Conservation (phyloP, 2,329 filamentous ascomycete genomes). For the Graphilbum fragrans region DNA sequence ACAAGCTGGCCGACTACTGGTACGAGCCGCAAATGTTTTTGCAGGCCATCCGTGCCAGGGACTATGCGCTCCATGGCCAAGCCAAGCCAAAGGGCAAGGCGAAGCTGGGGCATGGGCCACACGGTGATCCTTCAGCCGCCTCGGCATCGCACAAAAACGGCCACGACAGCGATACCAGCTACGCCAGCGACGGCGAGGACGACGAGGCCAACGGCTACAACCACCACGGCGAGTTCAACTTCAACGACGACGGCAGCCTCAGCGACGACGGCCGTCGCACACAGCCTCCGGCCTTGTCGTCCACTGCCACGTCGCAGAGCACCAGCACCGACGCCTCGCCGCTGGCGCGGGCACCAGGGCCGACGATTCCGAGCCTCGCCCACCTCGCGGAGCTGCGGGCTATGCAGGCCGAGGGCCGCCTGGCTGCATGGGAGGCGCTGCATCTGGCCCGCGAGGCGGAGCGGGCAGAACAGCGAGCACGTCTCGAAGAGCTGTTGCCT, state of each 20-base stretch:
- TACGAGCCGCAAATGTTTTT: constrained; percentile 68
- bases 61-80: constrained; percentile 20
- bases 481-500: constrained; percentile 71
- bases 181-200: neutral
- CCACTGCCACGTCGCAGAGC: constrained; percentile 7
- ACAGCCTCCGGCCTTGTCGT: neutral
- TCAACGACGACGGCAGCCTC: neutral
- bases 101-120: too few species aligned
- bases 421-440: constrained; percentile 35
- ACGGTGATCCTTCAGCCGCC: neutral
- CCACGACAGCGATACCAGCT: neutral
- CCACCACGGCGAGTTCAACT: too few species aligned
- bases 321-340: neutral
- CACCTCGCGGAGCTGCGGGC: constrained; percentile 57
- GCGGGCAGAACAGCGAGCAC: constrained; percentile 54
- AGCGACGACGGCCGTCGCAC: neutral
- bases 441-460: constrained; percentile 52
- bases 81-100: too few species aligned
- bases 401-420: constrained; percentile 34
- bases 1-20: constrained; percentile 81
- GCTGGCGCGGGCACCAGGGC: constrained; percentile 24
- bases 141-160: too few species aligned
- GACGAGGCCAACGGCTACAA: neutral
- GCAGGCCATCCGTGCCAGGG: constrained; percentile 19
- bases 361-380: constrained; percentile 57